These are phyloP conservation scores for Earliella scabrosa DNA, from an alignment of 1,284 basidiomycete species.

Conservation along the genomic window DNA sequence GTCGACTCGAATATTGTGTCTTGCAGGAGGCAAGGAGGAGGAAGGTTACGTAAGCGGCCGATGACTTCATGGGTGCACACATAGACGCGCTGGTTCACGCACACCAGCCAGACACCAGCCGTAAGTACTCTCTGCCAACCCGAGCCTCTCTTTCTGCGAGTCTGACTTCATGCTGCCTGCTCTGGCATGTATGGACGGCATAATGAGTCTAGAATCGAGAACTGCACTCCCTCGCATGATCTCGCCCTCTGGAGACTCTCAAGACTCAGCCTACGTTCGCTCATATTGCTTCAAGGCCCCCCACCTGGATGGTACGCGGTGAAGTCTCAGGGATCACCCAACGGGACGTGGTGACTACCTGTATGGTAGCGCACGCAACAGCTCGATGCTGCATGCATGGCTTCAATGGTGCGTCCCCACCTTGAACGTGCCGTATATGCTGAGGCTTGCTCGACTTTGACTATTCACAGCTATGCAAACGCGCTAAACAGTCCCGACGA, in stretches of 20 bases:
- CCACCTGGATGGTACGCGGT: constrained; percentile 61
- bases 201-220: constrained; percentile 18
- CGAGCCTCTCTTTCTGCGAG: neutral
- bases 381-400: constrained; percentile 66
- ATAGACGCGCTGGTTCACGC: constrained; percentile 6
- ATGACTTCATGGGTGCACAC: constrained; percentile 10
- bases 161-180: constrained; percentile 9
- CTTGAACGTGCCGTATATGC: neutral
- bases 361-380: constrained; percentile 26
- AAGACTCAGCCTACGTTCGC: no score
- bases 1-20: no score
- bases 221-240: constrained; percentile 46
- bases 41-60: neutral
- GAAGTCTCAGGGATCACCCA: constrained; percentile 67
- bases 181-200: neutral
- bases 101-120: neutral
- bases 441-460: constrained; percentile 10
- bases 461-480: constrained; percentile 63
- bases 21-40: no score
- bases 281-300: constrained; percentile 47
- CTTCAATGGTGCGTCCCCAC: constrained; percentile 65
- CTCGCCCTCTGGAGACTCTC: constrained; percentile 50
- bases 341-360: constrained; percentile 48
- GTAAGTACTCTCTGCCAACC: neutral
- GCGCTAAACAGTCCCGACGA: constrained; percentile 88